Conservation (phyloP, 2,329 filamentous ascomycete genomes). For the Cercospora nicotianae region DNA sequence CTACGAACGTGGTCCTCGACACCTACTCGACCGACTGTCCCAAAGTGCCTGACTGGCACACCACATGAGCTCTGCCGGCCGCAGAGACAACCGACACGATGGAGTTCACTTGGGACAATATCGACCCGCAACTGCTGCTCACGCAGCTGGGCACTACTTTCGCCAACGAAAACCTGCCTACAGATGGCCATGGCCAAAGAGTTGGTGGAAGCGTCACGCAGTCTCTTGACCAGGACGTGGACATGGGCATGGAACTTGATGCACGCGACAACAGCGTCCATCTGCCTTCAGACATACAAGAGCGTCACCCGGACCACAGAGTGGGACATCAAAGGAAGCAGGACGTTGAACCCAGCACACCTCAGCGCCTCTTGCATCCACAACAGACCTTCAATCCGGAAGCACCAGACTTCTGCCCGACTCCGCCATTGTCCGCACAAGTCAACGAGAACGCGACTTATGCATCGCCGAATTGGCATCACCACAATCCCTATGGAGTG, state of each 20-base stretch:
- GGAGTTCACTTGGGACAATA: not conserved
- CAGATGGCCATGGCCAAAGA: too few species aligned
- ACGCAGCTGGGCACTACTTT: too few species aligned
- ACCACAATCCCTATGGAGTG: not conserved
- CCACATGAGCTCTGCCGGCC: not conserved
- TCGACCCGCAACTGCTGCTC: slow-evolving; percentile 8
- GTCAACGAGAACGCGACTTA: not conserved
- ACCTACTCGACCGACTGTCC: not conserved
- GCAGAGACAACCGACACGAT: slow-evolving; percentile 4
- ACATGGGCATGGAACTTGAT: not conserved
- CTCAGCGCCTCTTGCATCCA: not conserved
- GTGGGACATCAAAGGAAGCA: not conserved
- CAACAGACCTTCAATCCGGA: not conserved
- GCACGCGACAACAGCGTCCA: not conserved
- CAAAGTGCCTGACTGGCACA: not conserved
- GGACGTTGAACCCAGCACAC: not conserved
- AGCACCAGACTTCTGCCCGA: not conserved
- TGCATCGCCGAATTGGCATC: too few species aligned
- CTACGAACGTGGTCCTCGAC: not conserved
- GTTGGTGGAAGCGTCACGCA: not conserved
- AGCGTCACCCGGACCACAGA: too few species aligned
- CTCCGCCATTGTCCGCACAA: not conserved
- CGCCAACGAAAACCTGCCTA: too few species aligned
- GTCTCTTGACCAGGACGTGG: not conserved
- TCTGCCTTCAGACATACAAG: not conserved